Percentiles rank a stretch among this genome's conserved stretches.
Evolutionary conservation across 805 yeast species (phyloP).

Genomic region (Pichia cabralensis): DNA sequence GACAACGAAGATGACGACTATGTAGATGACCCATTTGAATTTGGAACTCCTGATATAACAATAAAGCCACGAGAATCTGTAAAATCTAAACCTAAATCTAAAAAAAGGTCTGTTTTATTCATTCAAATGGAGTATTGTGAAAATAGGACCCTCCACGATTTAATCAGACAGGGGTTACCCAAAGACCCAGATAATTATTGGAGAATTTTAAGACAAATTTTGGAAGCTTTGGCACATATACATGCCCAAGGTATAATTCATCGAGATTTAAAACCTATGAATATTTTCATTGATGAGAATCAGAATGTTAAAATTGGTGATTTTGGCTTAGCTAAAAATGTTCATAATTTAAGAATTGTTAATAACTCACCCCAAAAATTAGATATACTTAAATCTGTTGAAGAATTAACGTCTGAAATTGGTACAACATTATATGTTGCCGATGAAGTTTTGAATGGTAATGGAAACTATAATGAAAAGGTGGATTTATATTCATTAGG

Average conservation of each 20-base stretch:
- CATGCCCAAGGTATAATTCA: conserved; percentile 93
- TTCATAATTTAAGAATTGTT: conserved; percentile 36
- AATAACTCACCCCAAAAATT: conserved; percentile 5
- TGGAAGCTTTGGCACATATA: conserved; percentile 85
- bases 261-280: conserved; percentile 90
- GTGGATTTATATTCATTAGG: conserved; percentile 96
- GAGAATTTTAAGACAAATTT: conserved; percentile 76
- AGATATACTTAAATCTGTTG: conserved; percentile 29
- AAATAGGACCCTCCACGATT: conserved; percentile 76
- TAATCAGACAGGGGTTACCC: conserved; percentile 70
- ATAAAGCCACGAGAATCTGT: conserved; percentile 8
- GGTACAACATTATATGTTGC: conserved; percentile 95
- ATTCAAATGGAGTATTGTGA: conserved; percentile 99
- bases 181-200: conserved; percentile 72
- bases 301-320: conserved; percentile 92
- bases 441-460: conserved; percentile 68
- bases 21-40: conserved; percentile 21
- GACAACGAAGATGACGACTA: conserved; percentile 16
- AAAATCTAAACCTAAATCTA: conserved; percentile 14
- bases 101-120: conserved; percentile 59
- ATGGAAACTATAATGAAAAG: conserved; percentile 76
- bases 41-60: conserved; percentile 17
- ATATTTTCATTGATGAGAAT: conserved; percentile 85
- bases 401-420: conserved; percentile 81
- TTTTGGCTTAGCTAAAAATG: conserved; percentile 91